These are phyloP conservation scores for Meripilus lineatus DNA, from an alignment of 1,284 basidiomycete species.

Conservation along the genomic window DNA sequence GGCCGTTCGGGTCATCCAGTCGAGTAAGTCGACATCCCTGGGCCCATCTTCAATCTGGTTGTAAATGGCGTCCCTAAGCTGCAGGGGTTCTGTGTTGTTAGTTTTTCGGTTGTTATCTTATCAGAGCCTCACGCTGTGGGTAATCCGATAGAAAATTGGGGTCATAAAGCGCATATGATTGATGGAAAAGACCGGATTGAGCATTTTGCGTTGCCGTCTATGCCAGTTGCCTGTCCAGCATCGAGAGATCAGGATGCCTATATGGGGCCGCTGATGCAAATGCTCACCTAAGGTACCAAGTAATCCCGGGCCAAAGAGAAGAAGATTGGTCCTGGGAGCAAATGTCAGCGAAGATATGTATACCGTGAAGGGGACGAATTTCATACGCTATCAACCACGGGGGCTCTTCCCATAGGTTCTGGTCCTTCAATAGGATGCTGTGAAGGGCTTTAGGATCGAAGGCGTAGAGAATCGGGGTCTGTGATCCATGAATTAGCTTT, in stretches of 20 bases:
- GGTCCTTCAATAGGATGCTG: conserved; percentile 36
- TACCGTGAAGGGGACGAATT: neutral
- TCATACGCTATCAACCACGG: conserved; percentile 17
- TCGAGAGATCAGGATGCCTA: neutral
- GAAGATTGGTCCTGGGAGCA: neutral
- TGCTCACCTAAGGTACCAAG: conserved; percentile 15
- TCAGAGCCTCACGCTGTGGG: conserved; percentile 20
- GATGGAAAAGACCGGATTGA: conserved; percentile 30
- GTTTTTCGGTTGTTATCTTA: neutral
- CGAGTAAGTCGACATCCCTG: neutral
- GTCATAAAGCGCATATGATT: conserved; percentile 26
- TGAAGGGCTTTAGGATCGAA: conserved; percentile 32
- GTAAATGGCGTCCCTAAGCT: neutral
- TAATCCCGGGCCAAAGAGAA: neutral
- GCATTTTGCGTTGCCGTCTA: conserved; percentile 26
- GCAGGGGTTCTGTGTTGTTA: neutral
- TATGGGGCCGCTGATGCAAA: neutral
- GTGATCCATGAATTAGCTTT: no score
- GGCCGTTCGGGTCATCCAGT: conserved; percentile 2
- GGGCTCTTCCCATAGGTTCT: conserved; percentile 29
- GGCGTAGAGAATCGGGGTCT: conserved; percentile 16
- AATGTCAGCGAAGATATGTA: neutral
- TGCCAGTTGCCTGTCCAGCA: conserved; percentile 24
- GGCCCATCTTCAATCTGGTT: neutral
- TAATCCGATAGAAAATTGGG: conserved; percentile 29